phyloP scores from a whole-genome alignment of 1,284 basidiomycete genomes.

The Golubevia sp. region DNA sequence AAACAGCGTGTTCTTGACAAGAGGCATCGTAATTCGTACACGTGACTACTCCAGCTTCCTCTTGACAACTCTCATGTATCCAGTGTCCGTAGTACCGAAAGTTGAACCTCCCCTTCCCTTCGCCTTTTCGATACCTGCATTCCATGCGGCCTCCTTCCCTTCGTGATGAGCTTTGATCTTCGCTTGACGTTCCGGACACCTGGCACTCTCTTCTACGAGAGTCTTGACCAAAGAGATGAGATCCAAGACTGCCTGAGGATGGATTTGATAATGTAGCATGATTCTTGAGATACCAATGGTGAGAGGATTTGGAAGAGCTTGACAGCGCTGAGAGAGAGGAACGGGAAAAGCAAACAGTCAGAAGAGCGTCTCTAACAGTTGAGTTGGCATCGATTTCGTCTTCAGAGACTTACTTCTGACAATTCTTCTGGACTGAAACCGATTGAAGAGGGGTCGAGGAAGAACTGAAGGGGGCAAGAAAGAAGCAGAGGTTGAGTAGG shows the following conservation, averaged over 20 bases:
- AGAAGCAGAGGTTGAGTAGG: background rate
- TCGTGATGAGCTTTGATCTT: background rate
- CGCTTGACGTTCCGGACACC: background rate
- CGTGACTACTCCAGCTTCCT: no score
- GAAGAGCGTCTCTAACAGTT: no score
- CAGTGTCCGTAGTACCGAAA: no score
- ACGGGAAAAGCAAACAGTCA: no score
- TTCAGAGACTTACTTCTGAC: no score
- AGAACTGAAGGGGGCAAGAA: constrained; percentile 17
- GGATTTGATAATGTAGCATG: constrained; percentile 52
- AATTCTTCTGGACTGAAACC: constrained; percentile 27
- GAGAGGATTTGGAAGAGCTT: constrained; percentile 24
- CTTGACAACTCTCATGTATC: no score
- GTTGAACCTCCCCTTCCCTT: background rate
- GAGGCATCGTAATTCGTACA: no score
- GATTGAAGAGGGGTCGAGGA: constrained; percentile 31
- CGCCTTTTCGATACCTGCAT: background rate
- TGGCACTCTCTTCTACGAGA: background rate
- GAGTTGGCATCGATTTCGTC: no score
- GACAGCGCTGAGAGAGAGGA: no score
- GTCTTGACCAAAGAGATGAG: constrained; percentile 13
- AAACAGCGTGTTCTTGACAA: no score
- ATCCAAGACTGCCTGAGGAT: constrained; percentile 31
- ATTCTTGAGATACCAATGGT: constrained; percentile 29
- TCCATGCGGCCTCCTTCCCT: no score